Base-by-base conservation (phyloP, 768 basidiomycete genomes). In the Podaxis sp. region DNA sequence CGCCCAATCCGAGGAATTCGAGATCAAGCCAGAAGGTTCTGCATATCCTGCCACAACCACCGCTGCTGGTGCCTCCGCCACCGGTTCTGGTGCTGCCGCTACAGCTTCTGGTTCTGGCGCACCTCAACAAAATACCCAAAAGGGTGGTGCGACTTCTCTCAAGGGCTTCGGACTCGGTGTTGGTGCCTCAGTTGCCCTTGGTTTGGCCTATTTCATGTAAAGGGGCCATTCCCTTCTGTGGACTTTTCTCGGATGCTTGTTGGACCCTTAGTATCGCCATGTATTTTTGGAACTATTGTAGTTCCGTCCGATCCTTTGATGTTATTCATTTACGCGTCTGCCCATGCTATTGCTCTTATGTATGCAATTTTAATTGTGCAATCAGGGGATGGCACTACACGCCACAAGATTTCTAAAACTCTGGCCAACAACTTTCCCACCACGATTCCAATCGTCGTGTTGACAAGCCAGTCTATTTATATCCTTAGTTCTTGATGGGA, bases 11-110 rank as follows among this genome's bases (percentile, higher is more conserved):
- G 52, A 79, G 60, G 70, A 74, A 3, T 92, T 92, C 72, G 83
- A 85, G 71, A 80, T 92, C 72, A 84, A 86, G 70, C 69, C 86
- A 5, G 64, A 75, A 36, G 85, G 85, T 55, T 77, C 88, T 38
- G 7, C 76, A 12, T 90, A 85, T 68, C 85, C 87, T 10, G 52
- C 72, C 3, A 72, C 77, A 13, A 71, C 75, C 17, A 52, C 68
- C 3, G 70, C 75, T 22, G 66, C 75, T 4, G 67, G 65, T 28
- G 65, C 69, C 11, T 54, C 71, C 36, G 62, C 71, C 24, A 63
- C 72, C 46, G 63, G 68, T 17, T 63, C 74, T 38, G 73, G 64
- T n/a, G 65, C 72, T 4, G 70, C 69, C 37, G 56, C 73, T 10
- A 8, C 33, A 33, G 33, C 33, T 40, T 46, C 54, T 10, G 30